Evolutionary conservation across 1,284 basidiomycete genomes (phyloP).

Genomic region (Rhodotorula sp.): DNA sequence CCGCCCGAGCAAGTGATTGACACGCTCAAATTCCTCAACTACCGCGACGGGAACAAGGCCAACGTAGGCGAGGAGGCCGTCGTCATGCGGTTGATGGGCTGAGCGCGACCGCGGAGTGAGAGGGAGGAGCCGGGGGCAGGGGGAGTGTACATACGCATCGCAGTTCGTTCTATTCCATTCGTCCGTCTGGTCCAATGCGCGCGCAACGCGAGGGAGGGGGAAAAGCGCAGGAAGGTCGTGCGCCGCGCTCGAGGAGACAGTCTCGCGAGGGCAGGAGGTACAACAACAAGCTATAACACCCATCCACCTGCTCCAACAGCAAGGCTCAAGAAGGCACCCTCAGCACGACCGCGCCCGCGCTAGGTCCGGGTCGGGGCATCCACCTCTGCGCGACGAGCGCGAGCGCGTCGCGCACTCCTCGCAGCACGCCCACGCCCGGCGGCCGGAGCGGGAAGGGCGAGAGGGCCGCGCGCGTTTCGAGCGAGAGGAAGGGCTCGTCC

Average conservation of each 20-base stretch:
- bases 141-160: slow-evolving; percentile 2
- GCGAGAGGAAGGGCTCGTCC: slow-evolving; percentile 7
- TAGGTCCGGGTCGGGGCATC: neutral
- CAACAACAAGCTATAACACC: neutral
- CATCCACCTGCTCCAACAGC: neutral
- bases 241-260: neutral
- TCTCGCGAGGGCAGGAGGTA: neutral
- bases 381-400: neutral
- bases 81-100: slow-evolving; percentile 60
- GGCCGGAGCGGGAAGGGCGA: slow-evolving; percentile 4
- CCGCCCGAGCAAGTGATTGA: slow-evolving; percentile 45
- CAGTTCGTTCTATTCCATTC: neutral
- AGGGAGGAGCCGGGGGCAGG: neutral
- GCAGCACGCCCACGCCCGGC: neutral
- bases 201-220: too few species aligned
- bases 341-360: too few species aligned
- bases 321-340: neutral
- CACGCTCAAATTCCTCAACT: slow-evolving; percentile 80
- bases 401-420: neutral
- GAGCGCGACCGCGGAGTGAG: neutral
- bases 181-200: too few species aligned
- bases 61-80: slow-evolving; percentile 65
- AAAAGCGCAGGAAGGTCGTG: too few species aligned
- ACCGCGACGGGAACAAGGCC: slow-evolving; percentile 71
- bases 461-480: slow-evolving; percentile 24